Conservation (phyloP, 164 flowering plant species). For the Chloranthus sessilifolius region DNA sequence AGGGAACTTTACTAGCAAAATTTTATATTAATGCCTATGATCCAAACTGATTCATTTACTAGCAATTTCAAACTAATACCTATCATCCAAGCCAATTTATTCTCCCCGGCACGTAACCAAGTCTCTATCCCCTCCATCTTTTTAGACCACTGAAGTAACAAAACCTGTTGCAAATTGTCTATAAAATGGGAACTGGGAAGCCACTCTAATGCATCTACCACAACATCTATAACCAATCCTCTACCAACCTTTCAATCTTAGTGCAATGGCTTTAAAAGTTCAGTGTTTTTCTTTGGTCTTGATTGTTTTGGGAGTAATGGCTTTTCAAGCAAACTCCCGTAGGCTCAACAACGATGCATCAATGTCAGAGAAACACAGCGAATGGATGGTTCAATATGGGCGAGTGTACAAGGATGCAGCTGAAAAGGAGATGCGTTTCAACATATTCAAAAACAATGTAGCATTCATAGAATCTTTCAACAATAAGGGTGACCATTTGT, state of each 20-base stretch:
- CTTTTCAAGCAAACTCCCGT: constrained; percentile 13
- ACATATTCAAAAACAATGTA: constrained; percentile 49
- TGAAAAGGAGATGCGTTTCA: constrained; percentile 40
- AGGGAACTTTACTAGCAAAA: no score
- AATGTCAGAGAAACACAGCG: constrained; percentile 23
- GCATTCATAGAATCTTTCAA: constrained; percentile 45
- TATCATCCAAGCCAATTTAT: no score
- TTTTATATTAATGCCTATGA: no score
- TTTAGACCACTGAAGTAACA: no score
- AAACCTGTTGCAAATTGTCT: no score
- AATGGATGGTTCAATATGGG: constrained; percentile 35
- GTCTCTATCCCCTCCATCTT: no score
- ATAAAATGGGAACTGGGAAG: no score
- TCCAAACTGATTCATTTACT: no score
- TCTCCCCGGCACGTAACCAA: no score
- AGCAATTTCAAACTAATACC: no score
- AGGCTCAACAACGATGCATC: neutral
- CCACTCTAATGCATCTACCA: no score
- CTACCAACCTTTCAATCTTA: neutral
- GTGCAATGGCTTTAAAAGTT: neutral
- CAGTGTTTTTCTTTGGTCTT: neutral
- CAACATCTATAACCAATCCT: neutral
- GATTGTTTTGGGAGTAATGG: constrained; percentile 3
- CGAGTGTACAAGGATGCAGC: constrained; percentile 19
- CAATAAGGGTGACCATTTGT: constrained; percentile 27